These are phyloP conservation scores for Gryganskiella cystojenkinii DNA, from an alignment of 192 early-diverging fungal species.

Conservation along the genomic window DNA sequence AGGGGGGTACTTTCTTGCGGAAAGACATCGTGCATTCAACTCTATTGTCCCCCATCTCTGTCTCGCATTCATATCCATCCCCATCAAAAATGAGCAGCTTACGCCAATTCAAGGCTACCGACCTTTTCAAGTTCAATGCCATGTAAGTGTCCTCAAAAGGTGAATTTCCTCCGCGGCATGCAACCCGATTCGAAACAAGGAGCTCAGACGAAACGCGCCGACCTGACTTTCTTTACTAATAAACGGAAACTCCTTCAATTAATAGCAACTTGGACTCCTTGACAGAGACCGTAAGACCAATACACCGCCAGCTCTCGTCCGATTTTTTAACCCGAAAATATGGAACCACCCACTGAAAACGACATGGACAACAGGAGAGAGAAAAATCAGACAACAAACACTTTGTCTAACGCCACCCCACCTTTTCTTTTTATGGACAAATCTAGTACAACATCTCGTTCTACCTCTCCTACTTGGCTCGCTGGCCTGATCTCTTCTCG, in stretches of 20 bases:
- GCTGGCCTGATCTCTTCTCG: conserved; percentile 95
- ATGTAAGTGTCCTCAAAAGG: conserved; percentile 60
- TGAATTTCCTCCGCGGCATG: background rate
- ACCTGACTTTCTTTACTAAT: background rate
- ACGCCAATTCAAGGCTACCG: conserved; percentile 80
- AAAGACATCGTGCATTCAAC: too few relatives aligned
- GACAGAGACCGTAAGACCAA: conserved; percentile 85
- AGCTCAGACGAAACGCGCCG: background rate
- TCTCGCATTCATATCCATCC: background rate
- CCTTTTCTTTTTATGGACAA: background rate
- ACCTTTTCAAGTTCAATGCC: conserved; percentile 95
- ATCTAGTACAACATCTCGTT: conserved; percentile 92
- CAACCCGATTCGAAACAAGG: background rate
- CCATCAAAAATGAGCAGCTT: conserved; percentile 47
- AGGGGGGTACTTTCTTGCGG: too few relatives aligned
- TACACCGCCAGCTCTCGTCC: background rate
- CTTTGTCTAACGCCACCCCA: background rate
- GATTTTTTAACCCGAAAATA: background rate
- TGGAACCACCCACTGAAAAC: too few relatives aligned
- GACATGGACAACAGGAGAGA: too few relatives aligned
- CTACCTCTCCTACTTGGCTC: conserved; percentile 92
- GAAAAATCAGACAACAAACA: too few relatives aligned
- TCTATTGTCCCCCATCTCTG: too few relatives aligned
- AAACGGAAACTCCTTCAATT: background rate
- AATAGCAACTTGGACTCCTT: conserved; percentile 88